phyloP scores from a whole-genome alignment of 495 filamentous ascomycete species.

The Neurospora sp. region DNA sequence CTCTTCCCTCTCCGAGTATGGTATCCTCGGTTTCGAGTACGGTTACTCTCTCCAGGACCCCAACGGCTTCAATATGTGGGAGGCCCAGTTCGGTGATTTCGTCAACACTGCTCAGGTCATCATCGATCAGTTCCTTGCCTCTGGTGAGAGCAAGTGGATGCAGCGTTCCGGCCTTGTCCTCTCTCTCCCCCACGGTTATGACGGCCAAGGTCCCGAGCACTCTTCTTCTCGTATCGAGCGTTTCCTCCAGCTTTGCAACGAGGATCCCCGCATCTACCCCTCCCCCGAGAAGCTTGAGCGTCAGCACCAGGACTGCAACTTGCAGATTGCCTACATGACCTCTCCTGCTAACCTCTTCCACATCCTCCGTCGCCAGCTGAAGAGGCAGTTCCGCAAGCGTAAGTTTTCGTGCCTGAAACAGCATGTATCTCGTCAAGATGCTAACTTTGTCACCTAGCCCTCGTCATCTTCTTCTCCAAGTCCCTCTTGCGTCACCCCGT shows the following conservation, averaged over 20 bases:
- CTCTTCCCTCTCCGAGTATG: constrained; percentile 93
- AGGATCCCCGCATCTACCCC: constrained; percentile 91
- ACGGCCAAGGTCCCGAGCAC: constrained; percentile 97
- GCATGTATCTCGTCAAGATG: neutral
- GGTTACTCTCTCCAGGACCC: constrained; percentile 96
- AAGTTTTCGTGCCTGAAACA: constrained; percentile 29
- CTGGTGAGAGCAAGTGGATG: constrained; percentile 96
- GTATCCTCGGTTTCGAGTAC: constrained; percentile 94
- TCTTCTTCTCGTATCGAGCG: constrained; percentile 96
- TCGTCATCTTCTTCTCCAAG: constrained; percentile 97
- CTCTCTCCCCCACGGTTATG: constrained; percentile 93
- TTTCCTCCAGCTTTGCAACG: constrained; percentile 95
- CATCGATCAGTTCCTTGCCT: constrained; percentile 97
- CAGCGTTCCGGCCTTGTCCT: constrained; percentile 92
- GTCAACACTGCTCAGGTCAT: constrained; percentile 99
- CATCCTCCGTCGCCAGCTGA: constrained; percentile 91
- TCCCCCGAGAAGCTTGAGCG: constrained; percentile 78
- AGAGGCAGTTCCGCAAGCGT: constrained; percentile 98
- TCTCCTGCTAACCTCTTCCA: constrained; percentile 92
- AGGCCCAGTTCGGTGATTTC: constrained; percentile 98
- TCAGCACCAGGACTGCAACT: constrained; percentile 99
- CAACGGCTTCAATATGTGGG: constrained; percentile 96
- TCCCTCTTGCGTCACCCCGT: constrained; percentile 84
- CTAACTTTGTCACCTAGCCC: constrained; percentile 48
- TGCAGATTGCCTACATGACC: constrained; percentile 96